phyloP scores from a whole-genome alignment of 176 grass and related monocot species.

The Bolboschoenus planiculmis region DNA sequence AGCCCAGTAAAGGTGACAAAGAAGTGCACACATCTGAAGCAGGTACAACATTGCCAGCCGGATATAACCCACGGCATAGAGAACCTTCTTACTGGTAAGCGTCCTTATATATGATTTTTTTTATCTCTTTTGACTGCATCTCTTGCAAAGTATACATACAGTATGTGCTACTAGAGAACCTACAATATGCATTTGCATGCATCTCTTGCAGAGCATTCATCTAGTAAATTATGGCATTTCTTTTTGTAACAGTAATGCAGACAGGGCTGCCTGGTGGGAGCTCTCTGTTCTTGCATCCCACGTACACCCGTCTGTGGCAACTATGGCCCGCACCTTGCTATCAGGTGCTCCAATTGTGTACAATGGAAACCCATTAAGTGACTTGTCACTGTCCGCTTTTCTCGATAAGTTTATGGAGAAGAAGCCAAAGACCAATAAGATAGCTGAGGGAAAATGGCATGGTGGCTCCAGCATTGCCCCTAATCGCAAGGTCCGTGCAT shows the following conservation, averaged over 20 bases:
- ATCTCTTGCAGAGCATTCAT: background rate
- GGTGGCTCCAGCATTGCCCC: slow-evolving; percentile 93
- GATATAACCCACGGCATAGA: slow-evolving; percentile 78
- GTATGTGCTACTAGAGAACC: background rate
- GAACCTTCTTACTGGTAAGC: slow-evolving; percentile 92
- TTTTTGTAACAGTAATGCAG: slow-evolving; percentile 61
- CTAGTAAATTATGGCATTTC: background rate
- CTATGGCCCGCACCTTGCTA: slow-evolving; percentile 74
- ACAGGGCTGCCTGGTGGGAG: slow-evolving; percentile 77
- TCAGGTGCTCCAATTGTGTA: slow-evolving; percentile 89
- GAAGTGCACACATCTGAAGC: slow-evolving; percentile 32
- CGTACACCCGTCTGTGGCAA: slow-evolving; percentile 92
- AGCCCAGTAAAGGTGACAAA: slow-evolving; percentile 20
- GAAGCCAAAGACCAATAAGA: slow-evolving; percentile 71
- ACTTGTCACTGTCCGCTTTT: slow-evolving; percentile 74
- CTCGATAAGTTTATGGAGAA: slow-evolving; percentile 99
- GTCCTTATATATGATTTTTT: background rate
- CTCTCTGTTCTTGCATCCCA: slow-evolving; percentile 62
- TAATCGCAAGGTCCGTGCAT: slow-evolving; percentile 51
- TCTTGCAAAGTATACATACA: slow-evolving; percentile 7
- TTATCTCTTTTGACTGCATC: background rate
- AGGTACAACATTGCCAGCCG: slow-evolving; percentile 20
- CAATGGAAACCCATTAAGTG: slow-evolving; percentile 73
- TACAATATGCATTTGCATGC: background rate
- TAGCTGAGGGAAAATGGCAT: slow-evolving; percentile 84